phyloP scores from a whole-genome alignment of 306 rosid genomes.

The Sicyos baderoa region DNA sequence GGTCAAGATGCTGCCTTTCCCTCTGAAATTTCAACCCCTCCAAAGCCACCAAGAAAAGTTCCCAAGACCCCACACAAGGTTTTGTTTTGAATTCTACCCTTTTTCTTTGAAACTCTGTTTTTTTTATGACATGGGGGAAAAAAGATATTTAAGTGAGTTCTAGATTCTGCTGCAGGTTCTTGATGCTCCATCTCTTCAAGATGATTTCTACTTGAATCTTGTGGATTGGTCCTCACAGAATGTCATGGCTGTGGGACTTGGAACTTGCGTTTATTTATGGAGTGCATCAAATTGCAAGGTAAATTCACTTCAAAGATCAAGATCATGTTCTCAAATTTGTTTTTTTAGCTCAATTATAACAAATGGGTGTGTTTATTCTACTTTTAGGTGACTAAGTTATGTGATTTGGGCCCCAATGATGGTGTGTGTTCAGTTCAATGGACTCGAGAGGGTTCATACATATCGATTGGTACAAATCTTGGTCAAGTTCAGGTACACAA shows the following conservation, averaged over 20 bases:
- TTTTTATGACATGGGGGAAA: background rate
- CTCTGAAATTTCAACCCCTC: slow-evolving; percentile 63
- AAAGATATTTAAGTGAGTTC: background rate
- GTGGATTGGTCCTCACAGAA: slow-evolving; percentile 99
- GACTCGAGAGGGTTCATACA: slow-evolving; percentile 95
- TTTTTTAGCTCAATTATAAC: too few species aligned
- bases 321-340: too few species aligned
- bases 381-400: slow-evolving; percentile 71
- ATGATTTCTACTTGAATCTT: slow-evolving; percentile 93
- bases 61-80: slow-evolving; percentile 98
- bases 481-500: slow-evolving; percentile 91
- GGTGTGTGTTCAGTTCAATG: slow-evolving; percentile 98
- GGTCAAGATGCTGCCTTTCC: slow-evolving; percentile 40
- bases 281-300: slow-evolving; percentile 93
- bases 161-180: slow-evolving; percentile 53
- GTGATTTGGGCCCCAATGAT: slow-evolving; percentile 94
- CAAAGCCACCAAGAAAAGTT: slow-evolving; percentile 89
- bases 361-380: background rate
- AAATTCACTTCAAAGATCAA: background rate
- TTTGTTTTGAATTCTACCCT: background rate
- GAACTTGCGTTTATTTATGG: slow-evolving; percentile 92
- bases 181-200: slow-evolving; percentile 97
- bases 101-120: background rate
- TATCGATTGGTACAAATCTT: slow-evolving; percentile 75
- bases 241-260: slow-evolving; percentile 86